Evolutionary conservation across 2,329 filamentous ascomycete species (phyloP).

Genomic region (Epichloe scottii): DNA sequence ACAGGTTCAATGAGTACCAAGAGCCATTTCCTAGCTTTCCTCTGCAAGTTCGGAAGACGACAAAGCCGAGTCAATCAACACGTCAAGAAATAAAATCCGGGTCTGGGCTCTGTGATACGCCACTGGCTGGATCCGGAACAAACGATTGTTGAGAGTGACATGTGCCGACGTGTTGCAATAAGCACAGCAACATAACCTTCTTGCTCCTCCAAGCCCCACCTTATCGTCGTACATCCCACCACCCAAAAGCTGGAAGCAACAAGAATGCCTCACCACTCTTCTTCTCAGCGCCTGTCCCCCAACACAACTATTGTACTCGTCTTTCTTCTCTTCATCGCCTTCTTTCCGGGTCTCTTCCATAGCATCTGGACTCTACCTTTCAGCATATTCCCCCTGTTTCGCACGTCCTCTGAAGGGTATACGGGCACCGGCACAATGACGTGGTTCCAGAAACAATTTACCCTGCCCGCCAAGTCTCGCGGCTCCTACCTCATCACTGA

Average conservation of each 20-base stretch:
- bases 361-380: constrained; percentile 37
- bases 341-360: constrained; percentile 43
- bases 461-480: constrained; percentile 61
- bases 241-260: background rate
- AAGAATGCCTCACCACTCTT: constrained; percentile 4
- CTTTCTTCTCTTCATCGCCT: constrained; percentile 33
- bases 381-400: constrained; percentile 23
- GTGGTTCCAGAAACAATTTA: constrained; percentile 79
- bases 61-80: too few species aligned
- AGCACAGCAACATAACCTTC: background rate
- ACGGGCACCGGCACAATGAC: constrained; percentile 38
- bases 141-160: too few species aligned
- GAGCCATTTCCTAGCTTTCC: too few species aligned
- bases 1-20: too few species aligned
- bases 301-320: constrained; percentile 33
- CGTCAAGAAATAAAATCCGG: too few species aligned
- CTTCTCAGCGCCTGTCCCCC: constrained; percentile 18
- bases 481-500: constrained; percentile 88
- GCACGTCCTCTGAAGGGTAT: constrained; percentile 16
- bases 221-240: constrained; percentile 5
- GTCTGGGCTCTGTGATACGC: too few species aligned
- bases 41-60: too few species aligned
- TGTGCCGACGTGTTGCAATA: background rate
- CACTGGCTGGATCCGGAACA: too few species aligned
- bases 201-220: background rate